Percentiles rank a stretch among this genome's conserved stretches.
Conservation (phyloP, 176 grass and related monocot genomes). For the Carex scoparia region DNA sequence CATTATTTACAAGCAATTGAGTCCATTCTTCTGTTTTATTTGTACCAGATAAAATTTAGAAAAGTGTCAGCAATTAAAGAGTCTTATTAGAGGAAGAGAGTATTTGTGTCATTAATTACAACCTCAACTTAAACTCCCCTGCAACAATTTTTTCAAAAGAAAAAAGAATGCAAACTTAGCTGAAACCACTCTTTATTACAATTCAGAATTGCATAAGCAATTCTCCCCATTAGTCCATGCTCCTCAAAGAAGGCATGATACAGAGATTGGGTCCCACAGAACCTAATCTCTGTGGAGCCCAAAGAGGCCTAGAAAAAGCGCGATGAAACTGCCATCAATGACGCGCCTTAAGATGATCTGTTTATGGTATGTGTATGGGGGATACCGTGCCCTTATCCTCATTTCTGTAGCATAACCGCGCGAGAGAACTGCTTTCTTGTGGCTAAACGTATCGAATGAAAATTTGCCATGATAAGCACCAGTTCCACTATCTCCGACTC, state of each 20-base stretch:
- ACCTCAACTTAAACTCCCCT: neutral
- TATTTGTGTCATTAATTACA: neutral
- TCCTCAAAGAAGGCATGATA: neutral
- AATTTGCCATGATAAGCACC: constrained; percentile 90
- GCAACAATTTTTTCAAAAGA: neutral
- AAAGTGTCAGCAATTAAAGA: neutral
- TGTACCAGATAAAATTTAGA: neutral
- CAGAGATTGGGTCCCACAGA: neutral
- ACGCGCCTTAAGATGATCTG: constrained; percentile 1
- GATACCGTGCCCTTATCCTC: constrained; percentile 26
- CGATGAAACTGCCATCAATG: constrained; percentile 20
- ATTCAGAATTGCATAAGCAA: neutral
- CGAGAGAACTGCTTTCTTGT: constrained; percentile 66
- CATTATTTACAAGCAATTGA: neutral
- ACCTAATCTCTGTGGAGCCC: constrained; percentile 24
- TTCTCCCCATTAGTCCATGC: neutral
- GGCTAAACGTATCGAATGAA: constrained; percentile 81
- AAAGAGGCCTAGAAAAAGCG: constrained; percentile 20
- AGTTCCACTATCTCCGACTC: constrained; percentile 58
- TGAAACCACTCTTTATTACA: neutral
- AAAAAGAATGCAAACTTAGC: neutral
- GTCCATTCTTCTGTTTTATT: neutral
- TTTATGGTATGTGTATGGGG: constrained; percentile 25
- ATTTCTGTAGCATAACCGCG: constrained; percentile 15
- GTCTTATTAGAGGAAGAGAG: neutral